Conservation (phyloP, 140 eudicot genomes). For the Flaveria floridana region DNA sequence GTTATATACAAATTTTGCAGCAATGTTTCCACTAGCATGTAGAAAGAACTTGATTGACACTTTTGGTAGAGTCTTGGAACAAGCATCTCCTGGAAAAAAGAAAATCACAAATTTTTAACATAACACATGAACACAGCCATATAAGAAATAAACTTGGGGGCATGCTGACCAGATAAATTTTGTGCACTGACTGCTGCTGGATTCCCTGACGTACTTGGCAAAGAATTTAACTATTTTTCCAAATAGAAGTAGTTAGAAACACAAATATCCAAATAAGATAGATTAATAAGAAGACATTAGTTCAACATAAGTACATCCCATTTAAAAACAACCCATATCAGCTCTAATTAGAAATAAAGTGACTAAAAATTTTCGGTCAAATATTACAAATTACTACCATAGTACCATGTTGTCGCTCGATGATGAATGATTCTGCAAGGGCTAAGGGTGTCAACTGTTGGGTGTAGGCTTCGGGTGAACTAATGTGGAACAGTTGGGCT, state of each 20-base stretch:
- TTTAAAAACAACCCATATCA: background rate
- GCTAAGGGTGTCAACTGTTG: background rate
- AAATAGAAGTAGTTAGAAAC: constrained; percentile 14
- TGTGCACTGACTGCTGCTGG: constrained; percentile 35
- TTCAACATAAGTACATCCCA: constrained; percentile 4
- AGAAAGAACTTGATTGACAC: constrained; percentile 59
- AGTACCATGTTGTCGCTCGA: background rate
- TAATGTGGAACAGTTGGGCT: no score
- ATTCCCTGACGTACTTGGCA: constrained; percentile 41
- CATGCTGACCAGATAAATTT: constrained; percentile 50
- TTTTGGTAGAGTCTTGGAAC: constrained; percentile 48
- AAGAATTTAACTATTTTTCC: constrained; percentile 47
- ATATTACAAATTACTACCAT: background rate
- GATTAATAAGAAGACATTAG: background rate
- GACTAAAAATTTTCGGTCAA: background rate
- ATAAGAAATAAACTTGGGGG: constrained; percentile 7
- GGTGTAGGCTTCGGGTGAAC: no score
- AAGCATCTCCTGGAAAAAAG: constrained; percentile 39
- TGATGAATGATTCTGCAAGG: background rate
- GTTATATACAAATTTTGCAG: constrained; percentile 79
- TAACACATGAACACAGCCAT: constrained; percentile 5
- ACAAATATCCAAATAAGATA: constrained; percentile 7
- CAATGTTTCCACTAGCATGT: constrained; percentile 82
- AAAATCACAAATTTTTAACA: background rate
- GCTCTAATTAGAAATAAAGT: background rate